These are phyloP conservation scores for Mangifera indica DNA, from an alignment of 345 rosid genomes.

Conservation along the genomic window DNA sequence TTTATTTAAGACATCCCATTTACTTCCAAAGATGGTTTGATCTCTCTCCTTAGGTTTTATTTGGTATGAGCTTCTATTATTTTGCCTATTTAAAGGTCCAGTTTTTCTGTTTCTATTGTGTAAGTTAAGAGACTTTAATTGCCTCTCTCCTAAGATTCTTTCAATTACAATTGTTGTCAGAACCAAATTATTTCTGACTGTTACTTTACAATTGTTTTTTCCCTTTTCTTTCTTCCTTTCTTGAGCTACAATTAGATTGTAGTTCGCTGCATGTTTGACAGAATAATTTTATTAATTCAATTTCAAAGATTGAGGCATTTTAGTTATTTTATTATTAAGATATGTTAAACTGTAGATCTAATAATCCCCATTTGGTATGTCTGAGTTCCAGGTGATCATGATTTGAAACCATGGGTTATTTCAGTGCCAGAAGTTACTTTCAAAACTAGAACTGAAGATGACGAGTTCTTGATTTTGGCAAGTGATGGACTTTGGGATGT, in stretches of 20 bases:
- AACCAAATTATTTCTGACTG: background rate
- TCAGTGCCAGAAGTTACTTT: constrained; percentile 45
- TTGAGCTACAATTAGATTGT: background rate
- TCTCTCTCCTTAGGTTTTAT: background rate
- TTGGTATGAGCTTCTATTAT: background rate
- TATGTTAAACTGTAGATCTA: background rate
- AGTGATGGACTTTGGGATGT: constrained; percentile 56
- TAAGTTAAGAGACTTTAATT: background rate
- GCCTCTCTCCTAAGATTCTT: background rate
- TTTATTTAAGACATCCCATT: background rate
- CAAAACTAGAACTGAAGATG: constrained; percentile 28
- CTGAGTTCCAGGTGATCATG: constrained; percentile 33
- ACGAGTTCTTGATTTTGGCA: constrained; percentile 43
- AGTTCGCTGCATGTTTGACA: background rate
- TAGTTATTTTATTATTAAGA: background rate
- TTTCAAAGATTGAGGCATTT: background rate
- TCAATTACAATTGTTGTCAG: background rate
- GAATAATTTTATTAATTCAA: background rate
- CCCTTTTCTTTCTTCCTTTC: background rate
- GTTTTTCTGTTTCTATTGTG: background rate
- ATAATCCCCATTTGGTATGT: background rate
- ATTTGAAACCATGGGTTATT: constrained; percentile 40
- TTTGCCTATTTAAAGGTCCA: background rate
- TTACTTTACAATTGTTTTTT: background rate
- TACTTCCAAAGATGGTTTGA: background rate